Evolutionary conservation across 345 rosid species (phyloP).

Genomic region (Euphorbia peplus): DNA sequence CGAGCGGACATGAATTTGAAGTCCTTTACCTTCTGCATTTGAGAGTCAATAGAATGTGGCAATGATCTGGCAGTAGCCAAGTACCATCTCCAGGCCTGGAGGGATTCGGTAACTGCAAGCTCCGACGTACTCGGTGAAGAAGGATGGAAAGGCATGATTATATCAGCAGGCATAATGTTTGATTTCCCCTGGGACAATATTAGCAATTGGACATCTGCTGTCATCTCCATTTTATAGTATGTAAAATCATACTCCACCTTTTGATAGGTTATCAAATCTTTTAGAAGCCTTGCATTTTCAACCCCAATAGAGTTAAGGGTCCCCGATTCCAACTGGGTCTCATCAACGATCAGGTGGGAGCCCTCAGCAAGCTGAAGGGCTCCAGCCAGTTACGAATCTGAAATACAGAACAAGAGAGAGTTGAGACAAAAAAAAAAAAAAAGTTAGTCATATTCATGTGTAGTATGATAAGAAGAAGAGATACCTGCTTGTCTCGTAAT

Average conservation of each 20-base stretch:
- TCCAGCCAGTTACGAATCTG: slow-evolving; percentile 74
- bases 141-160: slow-evolving; percentile 78
- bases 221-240: slow-evolving; percentile 85
- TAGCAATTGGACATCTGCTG: slow-evolving; percentile 75
- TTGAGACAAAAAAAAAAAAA: no score
- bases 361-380: slow-evolving; percentile 39
- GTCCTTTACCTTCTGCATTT: slow-evolving; percentile 68
- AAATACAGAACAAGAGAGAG: slow-evolving; percentile 17
- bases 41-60: slow-evolving; percentile 65
- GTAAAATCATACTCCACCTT: slow-evolving; percentile 90
- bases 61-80: slow-evolving; percentile 66
- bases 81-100: slow-evolving; percentile 86
- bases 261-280: slow-evolving; percentile 55
- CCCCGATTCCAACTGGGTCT: slow-evolving; percentile 71
- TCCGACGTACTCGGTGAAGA: slow-evolving; percentile 37
- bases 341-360: slow-evolving; percentile 73
- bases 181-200: slow-evolving; percentile 82
- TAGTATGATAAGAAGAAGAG: neutral
- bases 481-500: slow-evolving; percentile 69
- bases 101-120: slow-evolving; percentile 41
- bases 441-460: no score
- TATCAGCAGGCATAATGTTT: slow-evolving; percentile 77
- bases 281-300: slow-evolving; percentile 68
- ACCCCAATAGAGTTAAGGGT: slow-evolving; percentile 73
- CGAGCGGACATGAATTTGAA: neutral